These are phyloP conservation scores for Bryum argenteum DNA, from an alignment of 225 moss, liverwort and hornwort species.

Conservation along the genomic window DNA sequence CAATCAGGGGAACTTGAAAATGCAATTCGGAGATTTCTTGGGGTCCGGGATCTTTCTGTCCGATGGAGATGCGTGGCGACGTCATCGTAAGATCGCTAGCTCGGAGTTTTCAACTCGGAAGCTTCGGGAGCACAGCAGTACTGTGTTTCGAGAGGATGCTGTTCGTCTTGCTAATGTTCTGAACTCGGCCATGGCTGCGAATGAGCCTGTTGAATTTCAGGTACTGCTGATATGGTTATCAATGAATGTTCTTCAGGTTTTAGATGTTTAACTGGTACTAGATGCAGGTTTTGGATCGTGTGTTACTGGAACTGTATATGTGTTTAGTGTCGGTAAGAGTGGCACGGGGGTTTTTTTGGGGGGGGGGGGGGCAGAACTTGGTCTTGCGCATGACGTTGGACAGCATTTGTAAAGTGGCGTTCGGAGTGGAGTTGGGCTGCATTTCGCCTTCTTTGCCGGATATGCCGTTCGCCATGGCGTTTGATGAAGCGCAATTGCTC, in stretches of 20 bases:
- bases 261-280: not conserved
- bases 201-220: constrained; percentile 36
- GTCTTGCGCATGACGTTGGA: constrained; percentile 71
- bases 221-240: too few species aligned
- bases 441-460: constrained; percentile 59
- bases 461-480: constrained; percentile 65
- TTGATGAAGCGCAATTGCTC: constrained; percentile 60
- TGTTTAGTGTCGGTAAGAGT: not conserved
- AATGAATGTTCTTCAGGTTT: not conserved
- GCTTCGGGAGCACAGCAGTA: constrained; percentile 68
- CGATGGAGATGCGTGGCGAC: constrained; percentile 69
- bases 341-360: not conserved
- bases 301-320: too few species aligned
- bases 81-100: constrained; percentile 74
- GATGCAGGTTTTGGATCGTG: too few species aligned
- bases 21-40: constrained; percentile 23
- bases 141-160: constrained; percentile 56
- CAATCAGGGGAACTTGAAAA: constrained; percentile 5
- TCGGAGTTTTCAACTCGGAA: constrained; percentile 70
- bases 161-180: constrained; percentile 32
- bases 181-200: constrained; percentile 20
- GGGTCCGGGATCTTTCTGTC: constrained; percentile 59
- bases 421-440: constrained; percentile 71
- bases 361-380: too few species aligned
- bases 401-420: constrained; percentile 80